Percentiles rank a stretch among this genome's conserved stretches.
Conservation (phyloP, 176 grass and related monocot genomes). For the Carex pumila region DNA sequence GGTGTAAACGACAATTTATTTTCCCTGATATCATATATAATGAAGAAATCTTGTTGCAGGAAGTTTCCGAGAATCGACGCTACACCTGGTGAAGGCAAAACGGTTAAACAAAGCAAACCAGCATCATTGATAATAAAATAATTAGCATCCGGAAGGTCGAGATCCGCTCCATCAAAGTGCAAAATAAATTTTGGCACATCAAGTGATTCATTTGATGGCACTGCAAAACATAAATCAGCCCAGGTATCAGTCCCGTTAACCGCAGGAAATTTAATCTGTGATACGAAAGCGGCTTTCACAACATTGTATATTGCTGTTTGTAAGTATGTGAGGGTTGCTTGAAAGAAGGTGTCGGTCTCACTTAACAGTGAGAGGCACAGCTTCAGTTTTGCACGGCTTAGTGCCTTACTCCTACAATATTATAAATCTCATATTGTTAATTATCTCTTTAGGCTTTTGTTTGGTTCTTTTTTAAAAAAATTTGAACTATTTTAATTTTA, state of each 20-base stretch:
- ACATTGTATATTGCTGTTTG: constrained; percentile 26
- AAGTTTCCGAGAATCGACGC: constrained; percentile 57
- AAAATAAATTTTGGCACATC: constrained; percentile 52
- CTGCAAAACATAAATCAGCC: constrained; percentile 49
- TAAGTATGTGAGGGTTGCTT: constrained; percentile 52
- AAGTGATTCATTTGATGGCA: constrained; percentile 10
- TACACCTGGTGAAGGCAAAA: constrained; percentile 8
- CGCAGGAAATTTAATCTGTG: constrained; percentile 36
- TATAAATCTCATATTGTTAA: no score
- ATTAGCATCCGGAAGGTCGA: constrained; percentile 48
- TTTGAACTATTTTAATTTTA: no score
- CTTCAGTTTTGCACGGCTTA: no score
- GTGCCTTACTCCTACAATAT: no score
- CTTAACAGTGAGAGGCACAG: no score
- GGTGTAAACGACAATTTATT: constrained; percentile 46
- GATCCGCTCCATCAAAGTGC: constrained; percentile 50
- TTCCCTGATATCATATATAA: constrained; percentile 43
- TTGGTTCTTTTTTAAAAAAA: no score
- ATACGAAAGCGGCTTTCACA: constrained; percentile 29
- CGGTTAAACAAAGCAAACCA: constrained; percentile 48
- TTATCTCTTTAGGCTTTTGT: no score
- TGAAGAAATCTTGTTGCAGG: constrained; percentile 66
- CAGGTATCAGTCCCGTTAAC: constrained; percentile 26
- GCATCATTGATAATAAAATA: constrained; percentile 43
- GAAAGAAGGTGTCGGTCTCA: no score